Base-by-base conservation (phyloP, 192 early-diverging fungal genomes). In the Funneliformis geosporum region DNA sequence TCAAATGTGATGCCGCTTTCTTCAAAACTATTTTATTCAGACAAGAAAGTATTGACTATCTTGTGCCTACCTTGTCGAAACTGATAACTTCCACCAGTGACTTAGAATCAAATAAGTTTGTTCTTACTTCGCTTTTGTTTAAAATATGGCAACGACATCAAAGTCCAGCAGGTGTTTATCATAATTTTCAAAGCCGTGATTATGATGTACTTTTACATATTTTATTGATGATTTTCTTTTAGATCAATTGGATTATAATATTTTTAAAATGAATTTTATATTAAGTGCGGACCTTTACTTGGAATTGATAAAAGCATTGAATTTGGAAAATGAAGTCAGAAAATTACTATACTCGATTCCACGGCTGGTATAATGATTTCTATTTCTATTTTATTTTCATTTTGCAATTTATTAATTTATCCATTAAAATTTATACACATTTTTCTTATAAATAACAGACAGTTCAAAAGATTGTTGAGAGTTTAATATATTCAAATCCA, bases 231-330 rank as follows among this genome's bases (percentile, higher is more conserved):
- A 65, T 33, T 65, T 66, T 6, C 4, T 33, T 38, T 27, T 18
- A 27, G 64, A 66, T 66, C 27, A 66, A 66, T 66, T 66, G 33
- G 33, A 27, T 27, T 66, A 66, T 33, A 66, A 66, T 38, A 33
- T 66, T 33, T 6, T 66, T 28, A 12, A 33, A 1, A 27, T 28
- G 12, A 38, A 16, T 38, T 33, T 38, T 66, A 33, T 14, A 33
- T 2, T 66, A 10, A 33, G 33, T 66, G 33, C 64, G 33, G 64
- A 33, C 1, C 64, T 66, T 12, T 66, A 66, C 28, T 66, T 66
- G 12, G 27, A 66, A 66, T 33, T 66, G 12, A 33, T 66, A 12
- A 14, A 66, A 66, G n/a, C 11, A 14, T 66, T 66, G 33, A 66
- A 66, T 16, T 16, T 66, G 64, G 64, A 66, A 66, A 66, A 38